These are phyloP conservation scores for Tremella fuciformis DNA, from an alignment of 768 basidiomycete species.

Conservation along the genomic window DNA sequence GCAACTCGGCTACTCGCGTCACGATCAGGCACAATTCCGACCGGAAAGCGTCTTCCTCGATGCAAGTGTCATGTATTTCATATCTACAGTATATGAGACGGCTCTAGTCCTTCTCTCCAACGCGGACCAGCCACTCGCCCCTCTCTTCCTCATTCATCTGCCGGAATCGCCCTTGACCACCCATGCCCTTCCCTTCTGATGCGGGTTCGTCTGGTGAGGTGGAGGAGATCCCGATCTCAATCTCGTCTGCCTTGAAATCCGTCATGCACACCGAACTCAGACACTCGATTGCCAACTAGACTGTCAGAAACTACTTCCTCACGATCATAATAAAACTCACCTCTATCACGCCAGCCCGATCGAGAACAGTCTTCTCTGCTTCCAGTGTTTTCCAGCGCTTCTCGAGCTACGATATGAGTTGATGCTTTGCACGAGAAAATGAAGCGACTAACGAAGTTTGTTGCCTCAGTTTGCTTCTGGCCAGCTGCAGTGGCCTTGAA, in stretches of 20 bases:
- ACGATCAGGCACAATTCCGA: too few species aligned
- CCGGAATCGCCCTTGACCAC: slow-evolving; percentile 47
- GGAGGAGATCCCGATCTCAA: slow-evolving; percentile 93
- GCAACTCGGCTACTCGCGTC: too few species aligned
- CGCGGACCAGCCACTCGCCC: slow-evolving; percentile 52
- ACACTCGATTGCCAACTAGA: slow-evolving; percentile 85
- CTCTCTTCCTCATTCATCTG: slow-evolving; percentile 54
- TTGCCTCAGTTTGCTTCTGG: slow-evolving; percentile 91
- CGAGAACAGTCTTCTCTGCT: slow-evolving; percentile 69
- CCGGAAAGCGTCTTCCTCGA: too few species aligned
- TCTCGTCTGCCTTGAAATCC: slow-evolving; percentile 91
- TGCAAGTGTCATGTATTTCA: too few species aligned
- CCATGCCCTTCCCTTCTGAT: slow-evolving; percentile 55
- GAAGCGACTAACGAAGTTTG: slow-evolving; percentile 65
- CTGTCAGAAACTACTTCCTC: slow-evolving; percentile 7
- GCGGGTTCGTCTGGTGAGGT: slow-evolving; percentile 65
- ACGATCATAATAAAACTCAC: slow-evolving; percentile 55
- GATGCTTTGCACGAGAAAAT: background rate
- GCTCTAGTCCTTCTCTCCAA: slow-evolving; percentile 54
- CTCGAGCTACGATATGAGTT: slow-evolving; percentile 60
- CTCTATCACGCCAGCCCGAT: slow-evolving; percentile 81
- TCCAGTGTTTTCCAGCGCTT: slow-evolving; percentile 98
- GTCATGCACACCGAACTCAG: slow-evolving; percentile 92
- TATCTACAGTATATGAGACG: too few species aligned
- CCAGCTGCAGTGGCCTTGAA: slow-evolving; percentile 96